Conservation (phyloP, 208 protist genomes). For the Balamuthia mandrillaris region DNA sequence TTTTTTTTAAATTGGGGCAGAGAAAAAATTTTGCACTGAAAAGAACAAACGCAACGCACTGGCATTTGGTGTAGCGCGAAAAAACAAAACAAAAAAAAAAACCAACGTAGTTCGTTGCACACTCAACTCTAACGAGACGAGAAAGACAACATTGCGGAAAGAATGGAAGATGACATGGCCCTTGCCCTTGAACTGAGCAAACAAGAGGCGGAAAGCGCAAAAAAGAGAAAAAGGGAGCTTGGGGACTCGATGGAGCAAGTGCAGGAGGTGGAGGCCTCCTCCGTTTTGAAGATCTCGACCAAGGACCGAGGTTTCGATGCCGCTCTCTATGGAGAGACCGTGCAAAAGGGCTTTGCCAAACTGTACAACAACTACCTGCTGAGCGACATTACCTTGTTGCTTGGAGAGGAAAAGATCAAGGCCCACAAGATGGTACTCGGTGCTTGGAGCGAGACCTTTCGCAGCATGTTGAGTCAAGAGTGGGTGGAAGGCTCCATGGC, state of each 20-base stretch:
- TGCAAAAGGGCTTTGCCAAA: neutral
- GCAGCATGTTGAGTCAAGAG: neutral
- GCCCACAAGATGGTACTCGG: conserved; percentile 1
- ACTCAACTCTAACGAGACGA: too few relatives aligned
- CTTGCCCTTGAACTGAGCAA: too few relatives aligned
- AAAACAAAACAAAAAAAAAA: too few relatives aligned
- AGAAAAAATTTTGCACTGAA: too few relatives aligned
- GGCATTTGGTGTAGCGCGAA: too few relatives aligned
- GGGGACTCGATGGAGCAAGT: neutral
- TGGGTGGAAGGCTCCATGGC: neutral
- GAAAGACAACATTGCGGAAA: too few relatives aligned
- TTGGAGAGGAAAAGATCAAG: neutral
- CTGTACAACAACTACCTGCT: neutral
- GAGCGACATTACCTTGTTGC: neutral
- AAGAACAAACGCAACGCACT: too few relatives aligned
- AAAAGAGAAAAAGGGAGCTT: neutral
- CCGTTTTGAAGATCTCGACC: neutral
- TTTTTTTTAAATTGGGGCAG: too few relatives aligned
- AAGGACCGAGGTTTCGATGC: neutral
- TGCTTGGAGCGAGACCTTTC: neutral
- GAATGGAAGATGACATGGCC: too few relatives aligned
- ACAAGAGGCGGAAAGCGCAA: neutral
- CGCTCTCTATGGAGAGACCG: neutral
- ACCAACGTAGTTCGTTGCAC: too few relatives aligned
- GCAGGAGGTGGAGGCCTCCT: neutral